Evolutionary conservation across 805 yeast genomes (phyloP).

Genomic region (Wickerhamiella domercqiae): DNA sequence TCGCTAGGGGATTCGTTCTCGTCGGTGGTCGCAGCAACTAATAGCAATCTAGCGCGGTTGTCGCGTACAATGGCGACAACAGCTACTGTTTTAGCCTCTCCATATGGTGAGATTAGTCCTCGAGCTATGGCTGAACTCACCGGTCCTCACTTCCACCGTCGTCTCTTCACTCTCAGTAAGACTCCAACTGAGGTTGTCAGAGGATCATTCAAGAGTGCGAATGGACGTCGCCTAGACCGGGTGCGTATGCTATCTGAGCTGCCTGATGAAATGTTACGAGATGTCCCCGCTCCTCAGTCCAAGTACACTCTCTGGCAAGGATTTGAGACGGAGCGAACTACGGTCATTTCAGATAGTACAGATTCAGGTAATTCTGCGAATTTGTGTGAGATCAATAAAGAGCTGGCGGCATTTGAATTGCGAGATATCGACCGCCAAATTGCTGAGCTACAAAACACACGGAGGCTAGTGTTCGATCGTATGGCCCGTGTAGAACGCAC

Average conservation of each 20-base stretch:
- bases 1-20: conserved; percentile 18
- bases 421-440: conserved; percentile 47
- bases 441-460: conserved; percentile 33
- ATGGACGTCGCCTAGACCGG: conserved; percentile 21
- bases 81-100: conserved; percentile 23
- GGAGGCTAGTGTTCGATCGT: conserved; percentile 41
- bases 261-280: conserved; percentile 45
- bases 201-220: conserved; percentile 17
- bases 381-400: conserved; percentile 45
- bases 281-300: conserved; percentile 31
- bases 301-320: conserved; percentile 52
- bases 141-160: conserved; percentile 28
- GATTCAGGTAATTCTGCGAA: conserved; percentile 28
- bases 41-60: conserved; percentile 24
- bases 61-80: conserved; percentile 27
- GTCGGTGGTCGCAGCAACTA: conserved; percentile 26
- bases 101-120: conserved; percentile 27
- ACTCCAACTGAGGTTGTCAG: conserved; percentile 25
- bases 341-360: conserved; percentile 28
- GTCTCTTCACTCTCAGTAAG: conserved; percentile 20
- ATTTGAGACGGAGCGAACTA: conserved; percentile 35
- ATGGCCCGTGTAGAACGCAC: conserved; percentile 47
- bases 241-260: conserved; percentile 37
- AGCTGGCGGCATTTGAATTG: conserved; percentile 48
- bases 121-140: conserved; percentile 32